These are phyloP conservation scores for Delitschia confertaspora DNA, from an alignment of 495 filamentous ascomycete species.

Conservation along the genomic window DNA sequence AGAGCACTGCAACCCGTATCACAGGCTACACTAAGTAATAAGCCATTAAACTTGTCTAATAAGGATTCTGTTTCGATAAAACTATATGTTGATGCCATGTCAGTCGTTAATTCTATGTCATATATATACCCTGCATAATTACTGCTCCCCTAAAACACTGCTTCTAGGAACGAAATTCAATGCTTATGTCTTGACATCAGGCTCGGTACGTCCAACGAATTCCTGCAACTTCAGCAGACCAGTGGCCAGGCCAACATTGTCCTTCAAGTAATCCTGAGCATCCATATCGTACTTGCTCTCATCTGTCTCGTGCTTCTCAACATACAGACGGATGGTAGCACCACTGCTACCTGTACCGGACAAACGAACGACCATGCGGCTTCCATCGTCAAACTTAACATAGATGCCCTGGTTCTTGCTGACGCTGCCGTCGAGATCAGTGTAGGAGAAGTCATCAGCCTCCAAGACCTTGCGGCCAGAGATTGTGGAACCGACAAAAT, in stretches of 20 bases:
- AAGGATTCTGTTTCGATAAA: too few species aligned
- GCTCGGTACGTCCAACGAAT: conserved; percentile 79
- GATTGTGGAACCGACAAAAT: conserved; percentile 76
- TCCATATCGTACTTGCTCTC: conserved; percentile 60
- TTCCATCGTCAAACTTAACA: conserved; percentile 89
- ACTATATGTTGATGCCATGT: too few species aligned
- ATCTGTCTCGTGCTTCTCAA: conserved; percentile 84
- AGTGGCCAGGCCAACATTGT: conserved; percentile 75
- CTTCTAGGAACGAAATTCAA: background rate
- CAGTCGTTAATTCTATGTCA: too few species aligned
- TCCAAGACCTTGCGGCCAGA: conserved; percentile 73
- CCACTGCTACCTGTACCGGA: conserved; percentile 92
- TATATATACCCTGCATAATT: too few species aligned
- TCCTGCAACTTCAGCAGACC: conserved; percentile 82
- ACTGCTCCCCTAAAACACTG: background rate
- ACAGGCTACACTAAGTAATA: too few species aligned
- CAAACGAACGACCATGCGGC: conserved; percentile 84
- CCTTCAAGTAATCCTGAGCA: conserved; percentile 89
- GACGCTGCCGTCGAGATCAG: conserved; percentile 89
- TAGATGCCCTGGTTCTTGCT: conserved; percentile 94
- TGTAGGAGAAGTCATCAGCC: conserved; percentile 95
- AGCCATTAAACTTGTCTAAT: too few species aligned
- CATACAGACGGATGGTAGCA: conserved; percentile 90
- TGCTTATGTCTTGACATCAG: conserved; percentile 91
- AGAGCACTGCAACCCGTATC: too few species aligned